phyloP scores from a whole-genome alignment of 2,329 filamentous ascomycete genomes.

The Neodidymelliopsis sp. region DNA sequence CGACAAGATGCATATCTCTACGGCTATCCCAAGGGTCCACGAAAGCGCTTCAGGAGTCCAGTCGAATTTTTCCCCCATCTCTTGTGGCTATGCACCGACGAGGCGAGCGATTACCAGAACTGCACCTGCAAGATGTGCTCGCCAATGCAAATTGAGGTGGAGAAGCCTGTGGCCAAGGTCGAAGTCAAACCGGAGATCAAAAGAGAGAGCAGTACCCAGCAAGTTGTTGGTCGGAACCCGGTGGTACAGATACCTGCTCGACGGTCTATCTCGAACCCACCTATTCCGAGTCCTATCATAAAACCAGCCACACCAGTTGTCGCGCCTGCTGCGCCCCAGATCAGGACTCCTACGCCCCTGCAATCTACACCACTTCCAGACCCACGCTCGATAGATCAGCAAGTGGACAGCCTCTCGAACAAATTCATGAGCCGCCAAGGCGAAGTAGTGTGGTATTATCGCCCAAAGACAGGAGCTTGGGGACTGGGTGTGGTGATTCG shows the following conservation, averaged over 20 bases:
- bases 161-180: slow-evolving; percentile 40
- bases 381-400: slow-evolving; percentile 56
- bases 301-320: slow-evolving; percentile 29
- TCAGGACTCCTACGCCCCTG: slow-evolving; percentile 32
- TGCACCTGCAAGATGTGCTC: slow-evolving; percentile 66
- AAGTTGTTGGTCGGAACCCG: slow-evolving; percentile 24
- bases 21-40: slow-evolving; percentile 64
- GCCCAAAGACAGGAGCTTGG: slow-evolving; percentile 57
- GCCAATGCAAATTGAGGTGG: slow-evolving; percentile 59
- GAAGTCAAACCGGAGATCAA: slow-evolving; percentile 42
- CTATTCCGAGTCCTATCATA: slow-evolving; percentile 31
- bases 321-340: slow-evolving; percentile 25
- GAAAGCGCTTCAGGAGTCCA: slow-evolving; percentile 65
- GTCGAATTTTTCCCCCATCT: slow-evolving; percentile 68
- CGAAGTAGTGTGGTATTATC: slow-evolving; percentile 65
- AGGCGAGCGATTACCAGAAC: slow-evolving; percentile 61
- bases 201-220: slow-evolving; percentile 12
- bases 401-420: slow-evolving; percentile 56
- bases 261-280: slow-evolving; percentile 27
- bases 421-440: slow-evolving; percentile 62
- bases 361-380: slow-evolving; percentile 51
- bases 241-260: slow-evolving; percentile 38
- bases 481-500: slow-evolving; percentile 61
- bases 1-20: slow-evolving; percentile 68
- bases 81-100: slow-evolving; percentile 63